Evolutionary conservation across 2,329 filamentous ascomycete species (phyloP), one percentile per base, ranked within the genome.

Genomic region (Colletotrichum sp.): DNA sequence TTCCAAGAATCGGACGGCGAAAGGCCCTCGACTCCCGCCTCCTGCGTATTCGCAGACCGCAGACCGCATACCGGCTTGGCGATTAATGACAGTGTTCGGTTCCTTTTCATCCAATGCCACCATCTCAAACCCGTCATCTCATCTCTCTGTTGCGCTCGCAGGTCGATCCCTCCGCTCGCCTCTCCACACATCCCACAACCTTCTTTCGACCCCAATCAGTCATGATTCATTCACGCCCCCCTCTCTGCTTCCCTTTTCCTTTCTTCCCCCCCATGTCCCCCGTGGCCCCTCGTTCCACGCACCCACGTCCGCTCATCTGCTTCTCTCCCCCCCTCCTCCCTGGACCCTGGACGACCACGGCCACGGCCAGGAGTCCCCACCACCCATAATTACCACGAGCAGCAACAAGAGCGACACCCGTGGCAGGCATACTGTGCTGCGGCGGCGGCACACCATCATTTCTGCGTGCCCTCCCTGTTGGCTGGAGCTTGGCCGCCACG

Each of bases 181-280:
- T 76, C 74, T 74, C 74, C 71, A 73, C 74, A 76, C 71, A 74
- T 76, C 74, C 74, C 74, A 76, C 71, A 76, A 76, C 74, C 74
- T 76, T 76, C 74, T 76, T 76, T 76, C 71, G 74, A 76, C 71
- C 71, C 74, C 66, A 52, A 32, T 70, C 71, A 38, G 52, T 56
- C 16, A n/a, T 70, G 59, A 36, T 76, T 28, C 32, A 32, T 26
- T 55, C 74, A 76, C 74, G 13, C 71, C 74, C 43, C 73, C 48
- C 24, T 30, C 55, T 18, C 26, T 62, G 21, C 56, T 58, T 14
- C 43, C 32, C 71, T 32, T 18, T 48, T 34, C n/a, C 18, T 62
- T 69, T 38, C 30, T 59, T 52, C 56, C 38, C 58, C 69, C 55
- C 70, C 58, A 55, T 66, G 67, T 63, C 43, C 69, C 58, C 70